A percentile compares a stretch with the other conserved stretches of the same genome.
phyloP scores from a whole-genome alignment of 805 yeast species.

The Teunomyces barrocoloradensis region DNA sequence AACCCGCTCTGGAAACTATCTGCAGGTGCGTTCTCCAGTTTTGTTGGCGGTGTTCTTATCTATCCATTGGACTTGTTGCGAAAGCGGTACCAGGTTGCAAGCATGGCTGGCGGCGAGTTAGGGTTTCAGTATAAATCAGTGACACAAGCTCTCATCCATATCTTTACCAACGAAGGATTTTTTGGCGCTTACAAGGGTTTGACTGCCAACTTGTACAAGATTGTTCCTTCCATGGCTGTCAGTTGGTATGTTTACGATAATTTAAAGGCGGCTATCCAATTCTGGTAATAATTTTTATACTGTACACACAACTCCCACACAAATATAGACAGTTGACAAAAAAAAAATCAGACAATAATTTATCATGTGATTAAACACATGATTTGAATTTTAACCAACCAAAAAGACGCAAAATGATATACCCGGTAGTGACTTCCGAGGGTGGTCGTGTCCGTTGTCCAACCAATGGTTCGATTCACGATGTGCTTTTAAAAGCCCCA shows the following conservation, averaged over 20 bases:
- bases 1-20: slow-evolving; percentile 56
- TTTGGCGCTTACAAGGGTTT: slow-evolving; percentile 71
- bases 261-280: slow-evolving; percentile 45
- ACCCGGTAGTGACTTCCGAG: neutral
- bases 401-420: slow-evolving; percentile 5
- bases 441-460: slow-evolving; percentile 4
- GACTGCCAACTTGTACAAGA: slow-evolving; percentile 80
- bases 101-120: slow-evolving; percentile 71
- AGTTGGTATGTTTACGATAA: slow-evolving; percentile 87
- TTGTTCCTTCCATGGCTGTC: slow-evolving; percentile 93
- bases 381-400: slow-evolving; percentile 9
- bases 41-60: slow-evolving; percentile 83
- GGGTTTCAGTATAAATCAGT: slow-evolving; percentile 84
- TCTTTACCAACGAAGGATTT: slow-evolving; percentile 71
- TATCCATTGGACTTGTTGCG: slow-evolving; percentile 90
- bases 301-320: neutral
- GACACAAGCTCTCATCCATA: slow-evolving; percentile 66
- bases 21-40: slow-evolving; percentile 86
- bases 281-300: slow-evolving; percentile 21
- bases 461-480: slow-evolving; percentile 8
- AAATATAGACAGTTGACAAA: neutral
- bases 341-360: slow-evolving; percentile 2
- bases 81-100: slow-evolving; percentile 86
- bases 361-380: slow-evolving; percentile 7
- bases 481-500: slow-evolving; percentile 1